Base-by-base conservation (phyloP, 2,329 filamentous ascomycete genomes). In the Sphaceloma murrayae region DNA sequence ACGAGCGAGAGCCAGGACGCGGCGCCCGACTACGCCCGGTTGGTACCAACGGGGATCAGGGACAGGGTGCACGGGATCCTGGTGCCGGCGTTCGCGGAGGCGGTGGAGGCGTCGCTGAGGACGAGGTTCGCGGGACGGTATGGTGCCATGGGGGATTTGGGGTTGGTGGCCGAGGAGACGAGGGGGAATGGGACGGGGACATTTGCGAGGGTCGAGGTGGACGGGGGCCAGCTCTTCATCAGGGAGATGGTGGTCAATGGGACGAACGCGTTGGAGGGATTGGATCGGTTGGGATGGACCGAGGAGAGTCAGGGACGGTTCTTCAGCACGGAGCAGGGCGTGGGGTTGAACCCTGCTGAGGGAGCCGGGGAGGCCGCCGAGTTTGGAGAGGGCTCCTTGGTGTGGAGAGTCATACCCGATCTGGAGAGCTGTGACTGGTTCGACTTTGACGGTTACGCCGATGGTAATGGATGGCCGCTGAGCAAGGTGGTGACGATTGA, bases 401-500 rank as follows among this genome's bases (percentile, higher is more conserved):
- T 40, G 24, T 40, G 36, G 36, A 19, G 36, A 2, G 26, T 40
- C 22, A 40, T 40, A 7, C 36, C 36, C 10, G 36, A 40, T 27
- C 24, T 40, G 36, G 36, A 40, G 24, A 29, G 14, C 22, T 40
- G 36, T 16, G 36, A 40, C 21, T 40, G 36, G 36, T 40, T 40
- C 14, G 36, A 40, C 19, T 40, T 40, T 30, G 36, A 40, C 16
- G 36, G 36, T 5, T 40, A 40, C 30, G 36, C 22, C 4, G 36
- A 40, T 19, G 24, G 14, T 11, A 40, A 40, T 40, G 36, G 19
- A 3, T 40, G 36, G 36, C 36, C 36, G 24, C 19, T 40, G 13
- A 40, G 36, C 13, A 40, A 40, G 24, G 19, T 40, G n/a, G 36
- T 40, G 11, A 29, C n/a, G 13, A 26, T 40, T 5, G 36, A 40